phyloP scores from a whole-genome alignment of 768 basidiomycete species.

The Stropharia rugosoannulata region DNA sequence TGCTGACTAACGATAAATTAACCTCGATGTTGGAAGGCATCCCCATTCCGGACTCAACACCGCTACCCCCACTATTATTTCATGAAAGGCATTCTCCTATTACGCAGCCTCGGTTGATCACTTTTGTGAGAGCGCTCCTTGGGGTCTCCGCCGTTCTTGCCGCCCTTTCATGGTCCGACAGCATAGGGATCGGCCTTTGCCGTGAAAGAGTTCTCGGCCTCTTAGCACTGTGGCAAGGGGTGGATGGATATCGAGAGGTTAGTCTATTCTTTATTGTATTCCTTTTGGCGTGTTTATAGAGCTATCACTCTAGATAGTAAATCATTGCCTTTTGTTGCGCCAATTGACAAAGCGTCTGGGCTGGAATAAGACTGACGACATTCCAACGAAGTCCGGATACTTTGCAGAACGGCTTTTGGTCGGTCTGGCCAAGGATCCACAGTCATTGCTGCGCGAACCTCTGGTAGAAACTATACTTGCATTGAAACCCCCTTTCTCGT shows the following conservation, averaged over 20 bases:
- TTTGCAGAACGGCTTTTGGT: slow-evolving; percentile 69
- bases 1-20: slow-evolving; percentile 59
- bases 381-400: slow-evolving; percentile 61
- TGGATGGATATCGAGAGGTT: slow-evolving; percentile 76
- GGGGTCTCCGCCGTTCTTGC: slow-evolving; percentile 68
- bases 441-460: slow-evolving; percentile 55
- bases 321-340: slow-evolving; percentile 68
- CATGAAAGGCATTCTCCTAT: slow-evolving; percentile 23
- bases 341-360: slow-evolving; percentile 72
- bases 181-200: slow-evolving; percentile 62
- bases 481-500: slow-evolving; percentile 57
- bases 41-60: slow-evolving; percentile 30
- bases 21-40: slow-evolving; percentile 42
- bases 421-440: slow-evolving; percentile 60
- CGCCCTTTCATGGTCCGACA: slow-evolving; percentile 81
- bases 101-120: slow-evolving; percentile 58
- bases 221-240: slow-evolving; percentile 62
- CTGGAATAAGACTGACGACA: slow-evolving; percentile 65
- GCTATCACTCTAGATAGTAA: slow-evolving; percentile 54
- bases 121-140: slow-evolving; percentile 63
- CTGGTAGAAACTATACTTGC: slow-evolving; percentile 59
- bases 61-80: slow-evolving; percentile 40
- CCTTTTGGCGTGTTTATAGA: slow-evolving; percentile 6
- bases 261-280: slow-evolving; percentile 9
- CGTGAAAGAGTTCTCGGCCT: slow-evolving; percentile 64